Conservation (phyloP, 2,329 filamentous ascomycete genomes). For the Tolypocladium album region DNA sequence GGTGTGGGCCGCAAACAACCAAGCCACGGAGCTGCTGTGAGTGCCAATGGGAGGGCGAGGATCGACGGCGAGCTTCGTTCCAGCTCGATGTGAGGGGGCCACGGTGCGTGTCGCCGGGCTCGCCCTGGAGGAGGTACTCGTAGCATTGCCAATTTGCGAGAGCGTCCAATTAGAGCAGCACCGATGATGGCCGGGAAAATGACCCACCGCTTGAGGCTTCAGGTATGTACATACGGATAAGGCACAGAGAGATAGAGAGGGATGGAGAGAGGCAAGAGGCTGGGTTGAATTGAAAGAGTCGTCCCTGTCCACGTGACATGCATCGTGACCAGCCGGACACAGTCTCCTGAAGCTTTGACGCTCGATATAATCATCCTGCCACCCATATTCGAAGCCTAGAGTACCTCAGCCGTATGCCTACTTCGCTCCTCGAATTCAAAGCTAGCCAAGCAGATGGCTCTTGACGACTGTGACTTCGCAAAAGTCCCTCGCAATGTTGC, state of each 20-base stretch:
- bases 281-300: background rate
- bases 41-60: background rate
- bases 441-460: background rate
- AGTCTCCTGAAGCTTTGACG: background rate
- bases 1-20: background rate
- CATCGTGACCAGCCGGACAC: background rate
- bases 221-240: too few species aligned
- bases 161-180: background rate
- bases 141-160: background rate
- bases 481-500: background rate
- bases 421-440: background rate
- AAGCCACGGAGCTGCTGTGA: background rate
- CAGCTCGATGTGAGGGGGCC: background rate
- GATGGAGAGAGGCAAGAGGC: too few species aligned
- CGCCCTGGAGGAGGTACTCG: background rate
- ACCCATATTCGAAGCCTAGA: background rate
- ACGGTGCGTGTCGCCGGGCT: background rate
- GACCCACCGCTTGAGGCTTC: background rate
- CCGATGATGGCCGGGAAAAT: background rate
- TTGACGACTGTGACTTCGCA: background rate
- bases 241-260: background rate
- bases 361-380: background rate
- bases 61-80: background rate
- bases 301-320: background rate
- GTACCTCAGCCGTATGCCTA: too few species aligned